A percentile compares a stretch with the other conserved stretches of the same genome.
Evolutionary conservation across 495 filamentous ascomycete genomes (phyloP).

Genomic region (Cairneyella variabilis): DNA sequence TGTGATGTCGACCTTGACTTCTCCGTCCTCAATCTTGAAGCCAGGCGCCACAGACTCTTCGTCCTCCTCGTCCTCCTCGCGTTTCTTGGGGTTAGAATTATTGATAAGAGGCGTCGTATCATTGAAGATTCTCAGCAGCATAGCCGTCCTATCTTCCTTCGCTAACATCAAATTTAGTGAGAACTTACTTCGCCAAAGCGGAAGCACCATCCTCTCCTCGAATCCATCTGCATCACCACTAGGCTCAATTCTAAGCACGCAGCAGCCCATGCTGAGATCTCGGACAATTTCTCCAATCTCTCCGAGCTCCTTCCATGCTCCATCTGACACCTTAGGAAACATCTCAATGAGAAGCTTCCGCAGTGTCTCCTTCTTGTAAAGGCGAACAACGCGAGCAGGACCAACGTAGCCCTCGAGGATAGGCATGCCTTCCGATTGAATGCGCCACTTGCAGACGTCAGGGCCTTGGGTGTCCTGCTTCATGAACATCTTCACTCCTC

Average conservation of each 20-base stretch:
- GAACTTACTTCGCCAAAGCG: slow-evolving; percentile 84
- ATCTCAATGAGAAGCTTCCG: slow-evolving; percentile 81
- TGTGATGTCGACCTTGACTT: slow-evolving; percentile 14
- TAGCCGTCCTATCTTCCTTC: slow-evolving; percentile 90
- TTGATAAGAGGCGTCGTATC: slow-evolving; percentile 72
- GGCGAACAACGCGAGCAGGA: slow-evolving; percentile 64
- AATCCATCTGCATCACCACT: slow-evolving; percentile 67
- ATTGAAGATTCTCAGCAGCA: slow-evolving; percentile 87
- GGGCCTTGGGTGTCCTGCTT: slow-evolving; percentile 87
- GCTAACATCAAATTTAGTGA: slow-evolving; percentile 93
- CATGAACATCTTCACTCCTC: slow-evolving; percentile 97
- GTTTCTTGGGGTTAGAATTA: slow-evolving; percentile 37
- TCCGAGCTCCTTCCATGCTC: slow-evolving; percentile 67
- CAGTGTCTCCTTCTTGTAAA: slow-evolving; percentile 73
- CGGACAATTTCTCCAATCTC: slow-evolving; percentile 85
- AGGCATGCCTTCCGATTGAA: slow-evolving; percentile 88
- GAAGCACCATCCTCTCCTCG: slow-evolving; percentile 76
- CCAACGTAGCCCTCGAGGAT: slow-evolving; percentile 88
- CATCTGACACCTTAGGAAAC: slow-evolving; percentile 76
- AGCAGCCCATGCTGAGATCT: slow-evolving; percentile 85
- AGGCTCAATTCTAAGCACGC: slow-evolving; percentile 77
- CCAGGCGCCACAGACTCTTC: slow-evolving; percentile 4
- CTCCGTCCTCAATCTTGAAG: slow-evolving; percentile 14
- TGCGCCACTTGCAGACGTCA: slow-evolving; percentile 85
- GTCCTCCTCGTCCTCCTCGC: slow-evolving; percentile 32